Evolutionary conservation across 768 basidiomycete species (phyloP), one percentile per base, ranked within the genome.

Genomic region (Galerina marginata): DNA sequence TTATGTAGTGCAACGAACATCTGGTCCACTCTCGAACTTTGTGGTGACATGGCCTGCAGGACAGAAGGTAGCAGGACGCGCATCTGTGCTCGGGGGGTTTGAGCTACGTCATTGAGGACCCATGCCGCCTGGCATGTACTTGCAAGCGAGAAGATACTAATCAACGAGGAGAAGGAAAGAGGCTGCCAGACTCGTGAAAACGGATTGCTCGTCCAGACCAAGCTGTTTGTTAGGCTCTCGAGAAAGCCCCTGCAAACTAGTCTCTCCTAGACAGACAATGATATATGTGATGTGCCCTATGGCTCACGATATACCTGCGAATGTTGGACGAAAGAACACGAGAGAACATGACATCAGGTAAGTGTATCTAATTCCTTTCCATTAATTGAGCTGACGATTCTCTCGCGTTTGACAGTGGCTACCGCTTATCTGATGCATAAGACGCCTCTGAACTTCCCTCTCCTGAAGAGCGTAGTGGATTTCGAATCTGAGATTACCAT

Each of bases 381-480:
- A 2, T 9, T 38, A 12, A 29, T 46, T 15, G 48, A 26, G 46
- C 14, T 23, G 25, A 9, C 16, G 43, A 9, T 36, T 47, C 15
- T 48, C 1, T 47, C 46, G 33, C 29, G 11, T 29, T 16, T 26
- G n/a, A 14, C 15, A 81, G 82, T 85, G 5, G 83, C 83, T 7
- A 20, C 86, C 58, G 82, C 83, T 14, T 86, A 85, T 59, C 69
- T 86, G 14, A 72, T 86, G 71, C 81, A 84, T 42, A 87, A 86
- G 68, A 75, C 80, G 4, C 78, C 81, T 0, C 83, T 77, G 55
- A 81, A 84, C 1, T 85, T 86, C 70, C 83, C 83, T 0, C 20
- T 71, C 40, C 62, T 87, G 10, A 84, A 86, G 54, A 68, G 73
- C 29, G 68, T 74, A 9, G 56, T 77, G 11, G 77, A 79, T 0